Conservation (phyloP, 2,329 filamentous ascomycete genomes). For the Fusarium sp. region DNA sequence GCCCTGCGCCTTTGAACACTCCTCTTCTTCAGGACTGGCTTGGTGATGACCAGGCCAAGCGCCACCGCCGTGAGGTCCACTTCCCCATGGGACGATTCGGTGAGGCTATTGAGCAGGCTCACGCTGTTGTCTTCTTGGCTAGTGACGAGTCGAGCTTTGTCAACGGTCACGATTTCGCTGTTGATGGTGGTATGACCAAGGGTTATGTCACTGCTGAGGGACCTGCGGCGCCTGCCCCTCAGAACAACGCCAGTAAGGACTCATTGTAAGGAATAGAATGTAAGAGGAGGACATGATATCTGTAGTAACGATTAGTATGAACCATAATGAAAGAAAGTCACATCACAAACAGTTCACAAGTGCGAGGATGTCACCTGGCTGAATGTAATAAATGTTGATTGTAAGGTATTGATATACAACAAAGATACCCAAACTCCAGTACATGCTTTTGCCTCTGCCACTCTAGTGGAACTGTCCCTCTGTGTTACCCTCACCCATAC, state of each 20-base stretch:
- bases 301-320: constrained; percentile 38
- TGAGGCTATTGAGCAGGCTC: constrained; percentile 93
- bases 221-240: constrained; percentile 63
- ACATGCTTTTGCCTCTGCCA: constrained; percentile 41
- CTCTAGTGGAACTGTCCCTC: constrained; percentile 72
- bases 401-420: constrained; percentile 29
- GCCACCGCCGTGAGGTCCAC: constrained; percentile 84
- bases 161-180: constrained; percentile 91
- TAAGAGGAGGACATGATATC: neutral
- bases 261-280: constrained; percentile 48
- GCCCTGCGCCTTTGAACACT: constrained; percentile 92
- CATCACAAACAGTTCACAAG: constrained; percentile 15
- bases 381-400: constrained; percentile 22
- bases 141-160: constrained; percentile 91
- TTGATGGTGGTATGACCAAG: constrained; percentile 96
- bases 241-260: constrained; percentile 69
- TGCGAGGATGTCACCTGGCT: constrained; percentile 20
- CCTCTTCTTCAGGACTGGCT: constrained; percentile 94
- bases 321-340: constrained; percentile 30
- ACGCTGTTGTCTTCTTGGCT: constrained; percentile 87
- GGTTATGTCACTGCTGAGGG: constrained; percentile 82
- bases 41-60: constrained; percentile 85
- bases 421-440: constrained; percentile 43
- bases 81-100: constrained; percentile 91
- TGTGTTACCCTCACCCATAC: constrained; percentile 95